Percentiles rank a stretch among this genome's conserved stretches.
phyloP scores from a whole-genome alignment of 345 rosid species.

The Pugionium cornutum region DNA sequence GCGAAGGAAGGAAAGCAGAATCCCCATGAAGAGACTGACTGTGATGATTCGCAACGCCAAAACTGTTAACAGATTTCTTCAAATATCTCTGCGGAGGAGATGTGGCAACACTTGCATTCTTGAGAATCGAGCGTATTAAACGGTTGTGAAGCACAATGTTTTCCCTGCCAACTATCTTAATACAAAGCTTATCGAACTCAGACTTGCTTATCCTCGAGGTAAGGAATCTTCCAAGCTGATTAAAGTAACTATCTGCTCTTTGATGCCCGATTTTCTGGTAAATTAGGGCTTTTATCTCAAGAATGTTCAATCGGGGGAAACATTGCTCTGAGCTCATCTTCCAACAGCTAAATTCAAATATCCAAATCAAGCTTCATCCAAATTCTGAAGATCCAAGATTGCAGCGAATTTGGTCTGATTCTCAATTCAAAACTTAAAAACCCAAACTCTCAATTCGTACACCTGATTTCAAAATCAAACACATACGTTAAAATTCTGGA shows the following conservation, averaged over 20 bases:
- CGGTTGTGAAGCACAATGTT: slow-evolving; percentile 70
- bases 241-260: slow-evolving; percentile 71
- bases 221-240: slow-evolving; percentile 64
- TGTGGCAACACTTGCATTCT: slow-evolving; percentile 61
- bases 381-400: slow-evolving; percentile 25
- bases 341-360: slow-evolving; percentile 17
- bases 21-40: slow-evolving; percentile 40
- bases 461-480: slow-evolving; percentile 21
- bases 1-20: slow-evolving; percentile 62
- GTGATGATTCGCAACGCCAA: not conserved
- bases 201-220: slow-evolving; percentile 57
- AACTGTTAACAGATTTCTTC: slow-evolving; percentile 40
- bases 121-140: slow-evolving; percentile 63
- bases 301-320: slow-evolving; percentile 7
- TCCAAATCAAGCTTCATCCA: slow-evolving; percentile 1
- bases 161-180: slow-evolving; percentile 65
- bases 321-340: slow-evolving; percentile 39
- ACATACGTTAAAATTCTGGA: slow-evolving; percentile 3
- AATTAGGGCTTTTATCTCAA: slow-evolving; percentile 29
- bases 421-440: not conserved
- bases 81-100: slow-evolving; percentile 44
- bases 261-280: slow-evolving; percentile 59
- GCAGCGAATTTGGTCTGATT: not conserved
- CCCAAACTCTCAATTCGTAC: not conserved
- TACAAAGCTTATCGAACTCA: slow-evolving; percentile 66